Evolutionary conservation across 2,329 filamentous ascomycete genomes (phyloP).

Genomic region (Diplodia mutila): DNA sequence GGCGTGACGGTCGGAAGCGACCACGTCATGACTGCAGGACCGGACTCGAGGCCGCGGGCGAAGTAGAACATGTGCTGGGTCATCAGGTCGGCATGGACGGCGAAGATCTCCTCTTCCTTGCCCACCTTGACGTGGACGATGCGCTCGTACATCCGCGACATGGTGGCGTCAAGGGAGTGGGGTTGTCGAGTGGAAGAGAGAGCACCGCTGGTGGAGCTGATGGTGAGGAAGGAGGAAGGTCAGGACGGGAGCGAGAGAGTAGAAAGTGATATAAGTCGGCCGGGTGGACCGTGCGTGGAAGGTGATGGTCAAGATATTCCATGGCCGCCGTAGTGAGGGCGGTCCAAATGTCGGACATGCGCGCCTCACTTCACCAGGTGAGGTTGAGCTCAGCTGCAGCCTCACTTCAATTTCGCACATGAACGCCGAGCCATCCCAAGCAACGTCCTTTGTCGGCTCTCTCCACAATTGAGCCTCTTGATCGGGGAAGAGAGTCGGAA

Average conservation of each 20-base stretch:
- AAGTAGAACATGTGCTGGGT: slow-evolving; percentile 4
- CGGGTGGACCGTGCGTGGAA: background rate
- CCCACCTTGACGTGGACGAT: slow-evolving; percentile 8
- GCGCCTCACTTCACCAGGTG: too few relatives aligned
- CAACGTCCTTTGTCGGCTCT: too few relatives aligned
- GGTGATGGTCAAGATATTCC: background rate
- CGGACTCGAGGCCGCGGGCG: background rate
- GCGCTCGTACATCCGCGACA: slow-evolving; percentile 2
- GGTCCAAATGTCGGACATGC: too few relatives aligned
- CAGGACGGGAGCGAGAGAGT: background rate
- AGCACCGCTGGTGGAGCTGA: too few relatives aligned
- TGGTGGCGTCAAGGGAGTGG: background rate
- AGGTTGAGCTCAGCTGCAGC: too few relatives aligned
- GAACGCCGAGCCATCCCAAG: too few relatives aligned
- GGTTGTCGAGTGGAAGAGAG: background rate
- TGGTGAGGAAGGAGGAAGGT: background rate
- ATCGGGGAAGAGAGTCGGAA: too few relatives aligned
- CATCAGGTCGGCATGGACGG: background rate
- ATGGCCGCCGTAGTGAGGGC: background rate
- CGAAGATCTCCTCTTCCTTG: background rate
- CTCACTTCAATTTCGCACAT: too few relatives aligned
- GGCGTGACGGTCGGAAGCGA: background rate
- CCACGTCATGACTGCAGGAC: background rate
- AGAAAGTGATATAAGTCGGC: background rate
- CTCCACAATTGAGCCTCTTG: too few relatives aligned